These are phyloP conservation scores for Prototheca cutis DNA, from an alignment of 163 green algal species.

Conservation along the genomic window DNA sequence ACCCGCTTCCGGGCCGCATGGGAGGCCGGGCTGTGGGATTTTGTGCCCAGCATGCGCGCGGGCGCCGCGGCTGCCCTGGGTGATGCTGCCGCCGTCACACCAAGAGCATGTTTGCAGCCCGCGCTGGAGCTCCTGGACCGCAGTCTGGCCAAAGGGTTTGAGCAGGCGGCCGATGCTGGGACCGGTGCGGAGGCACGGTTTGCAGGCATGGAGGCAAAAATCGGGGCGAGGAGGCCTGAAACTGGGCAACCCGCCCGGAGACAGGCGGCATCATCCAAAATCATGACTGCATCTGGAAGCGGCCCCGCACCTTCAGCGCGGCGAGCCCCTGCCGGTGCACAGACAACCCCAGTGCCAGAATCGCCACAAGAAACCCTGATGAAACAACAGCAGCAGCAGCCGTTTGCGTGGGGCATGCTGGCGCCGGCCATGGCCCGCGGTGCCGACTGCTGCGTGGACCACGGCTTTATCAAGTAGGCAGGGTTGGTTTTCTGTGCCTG, in stretches of 20 bases:
- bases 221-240: no score
- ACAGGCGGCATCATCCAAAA: no score
- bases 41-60: constrained; percentile 74
- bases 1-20: constrained; percentile 43
- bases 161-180: no score
- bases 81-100: constrained; percentile 34
- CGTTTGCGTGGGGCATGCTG: constrained; percentile 74
- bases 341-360: no score
- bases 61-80: constrained; percentile 64
- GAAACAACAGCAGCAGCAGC: constrained; percentile 25
- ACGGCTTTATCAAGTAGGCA: not conserved
- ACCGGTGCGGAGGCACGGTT: no score
- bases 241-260: no score
- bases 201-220: not conserved
- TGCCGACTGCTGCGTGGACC: constrained; percentile 71
- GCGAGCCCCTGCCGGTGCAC: no score
- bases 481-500: constrained; percentile 48
- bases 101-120: constrained; percentile 10
- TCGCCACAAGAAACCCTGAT: not conserved
- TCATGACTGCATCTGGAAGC: no score
- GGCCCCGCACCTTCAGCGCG: no score
- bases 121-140: constrained; percentile 2
- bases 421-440: constrained; percentile 40
- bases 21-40: constrained; percentile 77
- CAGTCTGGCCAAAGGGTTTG: not conserved